Evolutionary conservation across 2,329 filamentous ascomycete species (phyloP), one percentile per base, ranked within the genome.

Genomic region (Setomelanomma holmii): DNA sequence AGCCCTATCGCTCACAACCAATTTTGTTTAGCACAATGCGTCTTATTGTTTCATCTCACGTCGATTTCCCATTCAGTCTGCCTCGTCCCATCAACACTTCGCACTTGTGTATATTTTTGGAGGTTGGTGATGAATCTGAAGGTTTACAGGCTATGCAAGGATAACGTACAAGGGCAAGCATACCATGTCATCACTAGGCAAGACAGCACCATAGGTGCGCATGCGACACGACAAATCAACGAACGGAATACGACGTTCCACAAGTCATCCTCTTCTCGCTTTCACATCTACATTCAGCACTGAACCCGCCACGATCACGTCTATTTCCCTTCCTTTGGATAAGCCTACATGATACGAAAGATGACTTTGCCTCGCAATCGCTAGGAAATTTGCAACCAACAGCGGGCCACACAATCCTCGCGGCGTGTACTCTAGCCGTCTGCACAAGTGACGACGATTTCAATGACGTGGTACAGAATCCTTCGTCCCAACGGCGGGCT

Each of bases 31-130:
- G 3, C 23, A 43, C 30, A 40, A 45, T 43, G 38, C 40, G 30
- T 43, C 36, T 49, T 43, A 30, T 53, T 53, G 33, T 40, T 27
- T 45, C 23, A 34, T 46, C 8, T 33, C 20, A 23, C 23, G n/a
- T 17, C 7, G 27, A 33, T 22, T 7, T 14, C 27, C 19, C 35
- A 21, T 24, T 16, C 20, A 16, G 16, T 46, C 41, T 43, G 49
- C 46, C 39, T 40, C 22, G 38, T n/a, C 12, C 33, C 23, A 21
- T 23, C 22, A 16, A 36, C 19, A 19, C 12, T 23, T 35, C 12
- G 24, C 35, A 43, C 12, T 27, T 57, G 48, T 52, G 50, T 16
- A 54, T 56, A 53, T 55, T 48, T 45, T 49, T 43, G 50, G 48
- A 46, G 35, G 36, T 21, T 24, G 16, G n/a, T 7, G 27, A 30